A percentile compares a stretch with the other conserved stretches of the same genome.
Evolutionary conservation across 2,329 filamentous ascomycete species (phyloP).

Genomic region (Epichloe scottii): DNA sequence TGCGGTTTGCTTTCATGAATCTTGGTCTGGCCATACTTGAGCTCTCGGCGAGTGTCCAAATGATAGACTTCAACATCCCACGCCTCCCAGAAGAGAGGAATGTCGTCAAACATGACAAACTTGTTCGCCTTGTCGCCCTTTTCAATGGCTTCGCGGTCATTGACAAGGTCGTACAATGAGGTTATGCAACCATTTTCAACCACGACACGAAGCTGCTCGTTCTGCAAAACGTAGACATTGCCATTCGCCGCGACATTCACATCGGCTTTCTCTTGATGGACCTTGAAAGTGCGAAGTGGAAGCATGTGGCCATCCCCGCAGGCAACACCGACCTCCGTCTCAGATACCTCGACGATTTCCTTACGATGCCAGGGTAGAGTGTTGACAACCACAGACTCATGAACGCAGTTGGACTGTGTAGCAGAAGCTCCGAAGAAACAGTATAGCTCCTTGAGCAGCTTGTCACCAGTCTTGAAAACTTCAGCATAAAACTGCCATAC

Average conservation of each 20-base stretch:
- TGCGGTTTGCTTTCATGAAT: conserved; percentile 62
- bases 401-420: conserved; percentile 24
- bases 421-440: conserved; percentile 50
- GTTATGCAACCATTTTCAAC: conserved; percentile 68
- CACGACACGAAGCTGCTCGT: conserved; percentile 61
- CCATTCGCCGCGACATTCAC: conserved; percentile 39
- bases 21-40: conserved; percentile 53
- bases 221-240: conserved; percentile 64
- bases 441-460: conserved; percentile 58
- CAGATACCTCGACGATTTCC: conserved; percentile 56
- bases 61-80: conserved; percentile 99
- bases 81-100: conserved; percentile 92
- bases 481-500: conserved; percentile 58
- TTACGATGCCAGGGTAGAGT: conserved; percentile 77
- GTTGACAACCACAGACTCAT: conserved; percentile 56
- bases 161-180: conserved; percentile 65
- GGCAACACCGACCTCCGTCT: conserved; percentile 39
- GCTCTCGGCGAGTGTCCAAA: conserved; percentile 69
- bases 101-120: conserved; percentile 91
- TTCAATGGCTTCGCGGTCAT: conserved; percentile 66
- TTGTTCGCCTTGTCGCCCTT: conserved; percentile 71
- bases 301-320: conserved; percentile 43
- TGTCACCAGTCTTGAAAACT: conserved; percentile 65
- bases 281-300: conserved; percentile 36
- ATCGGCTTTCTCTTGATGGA: conserved; percentile 28